phyloP scores from a whole-genome alignment of 2,329 filamentous ascomycete species.

The Verticillium albo-atrum region DNA sequence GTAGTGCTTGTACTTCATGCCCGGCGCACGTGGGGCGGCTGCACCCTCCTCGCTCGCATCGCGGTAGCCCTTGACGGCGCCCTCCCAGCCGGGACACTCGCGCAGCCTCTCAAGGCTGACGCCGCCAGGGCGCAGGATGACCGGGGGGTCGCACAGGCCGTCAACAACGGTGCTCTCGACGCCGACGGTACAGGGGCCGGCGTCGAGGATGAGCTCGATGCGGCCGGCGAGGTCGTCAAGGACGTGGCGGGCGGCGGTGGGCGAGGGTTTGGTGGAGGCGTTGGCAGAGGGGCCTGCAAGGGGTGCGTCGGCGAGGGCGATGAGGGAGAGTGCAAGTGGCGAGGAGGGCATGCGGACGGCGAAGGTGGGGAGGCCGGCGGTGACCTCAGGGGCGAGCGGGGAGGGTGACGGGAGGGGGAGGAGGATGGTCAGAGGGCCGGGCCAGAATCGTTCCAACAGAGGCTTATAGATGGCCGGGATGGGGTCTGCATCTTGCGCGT shows the following conservation, averaged over 20 bases:
- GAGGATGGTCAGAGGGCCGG: slow-evolving; percentile 87
- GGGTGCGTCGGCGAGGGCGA: slow-evolving; percentile 70
- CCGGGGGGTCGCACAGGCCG: slow-evolving; percentile 74
- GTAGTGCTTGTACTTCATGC: slow-evolving; percentile 99
- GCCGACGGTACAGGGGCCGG: slow-evolving; percentile 79
- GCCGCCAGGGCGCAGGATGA: slow-evolving; percentile 81
- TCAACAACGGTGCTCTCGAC: slow-evolving; percentile 98
- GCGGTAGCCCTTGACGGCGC: slow-evolving; percentile 71
- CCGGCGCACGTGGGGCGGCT: slow-evolving; percentile 73
- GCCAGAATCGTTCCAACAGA: slow-evolving; percentile 84
- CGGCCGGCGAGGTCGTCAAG: slow-evolving; percentile 75
- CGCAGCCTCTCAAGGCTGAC: slow-evolving; percentile 77
- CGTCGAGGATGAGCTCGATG: slow-evolving; percentile 85
- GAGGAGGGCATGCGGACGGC: slow-evolving; percentile 86
- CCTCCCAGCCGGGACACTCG: slow-evolving; percentile 73
- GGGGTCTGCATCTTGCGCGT: slow-evolving; percentile 22
- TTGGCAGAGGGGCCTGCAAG: slow-evolving; percentile 93
- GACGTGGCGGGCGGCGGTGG: slow-evolving; percentile 87
- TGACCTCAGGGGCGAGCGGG: slow-evolving; percentile 83
- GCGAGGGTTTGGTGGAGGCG: slow-evolving; percentile 87
- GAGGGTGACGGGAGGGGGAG: slow-evolving; percentile 69
- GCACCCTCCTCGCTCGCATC: slow-evolving; percentile 64
- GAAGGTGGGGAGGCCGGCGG: slow-evolving; percentile 78
- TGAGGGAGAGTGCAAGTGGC: slow-evolving; percentile 80
- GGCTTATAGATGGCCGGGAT: slow-evolving; percentile 74